A percentile compares a stretch with the other conserved stretches of the same genome.
Evolutionary conservation across 2,329 filamentous ascomycete genomes (phyloP).

Genomic region (Claviceps lovelessii): DNA sequence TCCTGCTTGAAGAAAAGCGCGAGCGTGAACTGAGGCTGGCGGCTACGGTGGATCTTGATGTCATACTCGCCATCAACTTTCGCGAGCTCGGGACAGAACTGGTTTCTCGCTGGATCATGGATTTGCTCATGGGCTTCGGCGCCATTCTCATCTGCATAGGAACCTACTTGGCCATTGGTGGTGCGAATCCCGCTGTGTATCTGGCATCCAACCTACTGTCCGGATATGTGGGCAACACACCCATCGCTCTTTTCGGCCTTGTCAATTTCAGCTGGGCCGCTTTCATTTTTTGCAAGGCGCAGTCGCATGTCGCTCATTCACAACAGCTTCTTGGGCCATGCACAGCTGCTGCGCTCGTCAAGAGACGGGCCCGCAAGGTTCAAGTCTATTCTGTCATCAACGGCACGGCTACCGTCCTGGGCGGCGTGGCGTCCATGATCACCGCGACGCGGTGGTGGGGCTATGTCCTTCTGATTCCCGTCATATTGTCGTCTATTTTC

Average conservation of each 20-base stretch:
- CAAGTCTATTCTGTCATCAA: constrained; percentile 30
- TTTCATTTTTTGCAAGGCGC: constrained; percentile 27
- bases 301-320: constrained; percentile 20
- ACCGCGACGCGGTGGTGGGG: constrained; percentile 38
- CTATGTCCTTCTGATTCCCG: constrained; percentile 36
- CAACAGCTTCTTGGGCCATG: constrained; percentile 13
- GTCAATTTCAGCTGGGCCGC: constrained; percentile 33
- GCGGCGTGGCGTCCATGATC: constrained; percentile 34
- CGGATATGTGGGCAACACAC: constrained; percentile 39
- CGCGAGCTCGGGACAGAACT: constrained; percentile 37
- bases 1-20: constrained; percentile 14
- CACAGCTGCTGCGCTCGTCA: constrained; percentile 16
- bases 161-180: constrained; percentile 39
- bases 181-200: constrained; percentile 27
- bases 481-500: constrained; percentile 29
- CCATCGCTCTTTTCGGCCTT: constrained; percentile 33
- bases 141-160: constrained; percentile 35
- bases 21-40: constrained; percentile 4
- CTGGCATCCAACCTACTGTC: constrained; percentile 37
- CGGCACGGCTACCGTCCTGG: constrained; percentile 30
- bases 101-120: constrained; percentile 36
- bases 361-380: constrained; percentile 24
- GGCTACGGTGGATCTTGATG: constrained; percentile 15
- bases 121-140: constrained; percentile 33
- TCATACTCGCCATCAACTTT: constrained; percentile 28